Evolutionary conservation across 108 stramenopile species (phyloP).

Genomic region (Cyclotella sp.): DNA sequence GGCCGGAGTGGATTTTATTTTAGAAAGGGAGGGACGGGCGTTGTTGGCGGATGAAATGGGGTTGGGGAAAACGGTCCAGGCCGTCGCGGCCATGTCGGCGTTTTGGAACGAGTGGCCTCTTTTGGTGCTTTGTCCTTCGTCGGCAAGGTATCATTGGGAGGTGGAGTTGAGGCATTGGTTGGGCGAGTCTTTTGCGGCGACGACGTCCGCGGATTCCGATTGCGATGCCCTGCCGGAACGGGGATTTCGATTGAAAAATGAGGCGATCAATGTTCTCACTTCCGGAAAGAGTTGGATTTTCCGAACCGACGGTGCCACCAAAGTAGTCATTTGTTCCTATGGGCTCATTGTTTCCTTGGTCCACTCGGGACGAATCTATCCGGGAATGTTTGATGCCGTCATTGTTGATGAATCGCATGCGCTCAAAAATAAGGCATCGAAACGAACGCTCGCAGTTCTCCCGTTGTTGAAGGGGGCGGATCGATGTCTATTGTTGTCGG

Average conservation of each 20-base stretch:
- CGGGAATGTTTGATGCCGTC: conserved; percentile 82
- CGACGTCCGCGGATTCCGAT: neutral
- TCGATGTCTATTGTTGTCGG: conserved; percentile 89
- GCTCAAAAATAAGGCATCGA: conserved; percentile 87
- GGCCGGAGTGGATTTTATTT: conserved; percentile 84
- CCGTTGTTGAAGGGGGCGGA: conserved; percentile 82
- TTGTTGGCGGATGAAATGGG: conserved; percentile 72
- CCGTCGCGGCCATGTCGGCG: conserved; percentile 87
- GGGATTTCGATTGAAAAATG: conserved; percentile 40
- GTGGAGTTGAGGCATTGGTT: conserved; percentile 90
- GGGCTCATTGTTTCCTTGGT: conserved; percentile 77
- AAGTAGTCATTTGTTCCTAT: conserved; percentile 86
- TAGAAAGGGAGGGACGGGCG: conserved; percentile 83
- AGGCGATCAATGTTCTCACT: conserved; percentile 78
- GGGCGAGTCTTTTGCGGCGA: conserved; percentile 24
- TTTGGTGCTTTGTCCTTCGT: conserved; percentile 89
- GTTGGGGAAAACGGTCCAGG: conserved; percentile 91
- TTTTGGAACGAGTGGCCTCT: conserved; percentile 92
- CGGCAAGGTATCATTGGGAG: conserved; percentile 96
- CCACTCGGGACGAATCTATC: conserved; percentile 47
- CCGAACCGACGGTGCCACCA: conserved; percentile 47
- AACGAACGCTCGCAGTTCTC: conserved; percentile 80
- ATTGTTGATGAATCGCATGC: conserved; percentile 98
- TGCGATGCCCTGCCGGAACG: too few species aligned
- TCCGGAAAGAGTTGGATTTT: conserved; percentile 66